Base-by-base conservation (phyloP, 2,329 filamentous ascomycete species). In the Tolypocladium ovalisporum region DNA sequence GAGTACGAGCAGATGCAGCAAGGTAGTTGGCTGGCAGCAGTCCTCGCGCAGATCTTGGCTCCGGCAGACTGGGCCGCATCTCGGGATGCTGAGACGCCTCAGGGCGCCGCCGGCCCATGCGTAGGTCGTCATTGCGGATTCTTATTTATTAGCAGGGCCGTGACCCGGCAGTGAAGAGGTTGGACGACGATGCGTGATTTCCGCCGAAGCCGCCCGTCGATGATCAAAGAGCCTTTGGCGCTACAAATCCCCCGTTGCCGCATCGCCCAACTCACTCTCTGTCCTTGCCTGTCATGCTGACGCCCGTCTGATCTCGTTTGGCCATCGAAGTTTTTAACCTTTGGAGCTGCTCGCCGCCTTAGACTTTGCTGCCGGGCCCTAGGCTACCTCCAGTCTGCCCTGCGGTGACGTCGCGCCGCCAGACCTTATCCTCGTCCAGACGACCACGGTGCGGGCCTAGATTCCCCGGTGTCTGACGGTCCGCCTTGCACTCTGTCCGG, bases 1-100 rank as follows among this genome's bases (percentile, higher is more conserved):
- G 19, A 42, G 39, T 27, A 17, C n/a, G n/a, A n/a, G n/a, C n/a
- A n/a, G n/a, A n/a, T n/a, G n/a, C n/a, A n/a, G n/a, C n/a, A n/a
- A n/a, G n/a, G n/a, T n/a, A 19, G 7, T 17, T 39, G 15, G 37
- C 13, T 24, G 13, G 42, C 6, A 27, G 42, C 42, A 27, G 44
- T 12, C 27, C 27, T 12, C 27, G 44, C 44, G 27, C 44, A 49
- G 22, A 27, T 22, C 24, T 44, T 53, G 15, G 22, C 47, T 53
- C 55, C 51, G 47, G 47, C 47, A 35, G 47, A 12, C 47, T 52
- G 47, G 47, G 47, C 47, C 29, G 29, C 19, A 34, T 52, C 29
- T 52, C 47, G 47, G 53, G 56, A 55, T 58, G 42, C 56, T 56
- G 54, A 58, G 54, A 56, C 57, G 54, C 57, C 57, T 56, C 54